Base-by-base conservation (phyloP, 164 flowering plant genomes). In the Akebia trifoliata region DNA sequence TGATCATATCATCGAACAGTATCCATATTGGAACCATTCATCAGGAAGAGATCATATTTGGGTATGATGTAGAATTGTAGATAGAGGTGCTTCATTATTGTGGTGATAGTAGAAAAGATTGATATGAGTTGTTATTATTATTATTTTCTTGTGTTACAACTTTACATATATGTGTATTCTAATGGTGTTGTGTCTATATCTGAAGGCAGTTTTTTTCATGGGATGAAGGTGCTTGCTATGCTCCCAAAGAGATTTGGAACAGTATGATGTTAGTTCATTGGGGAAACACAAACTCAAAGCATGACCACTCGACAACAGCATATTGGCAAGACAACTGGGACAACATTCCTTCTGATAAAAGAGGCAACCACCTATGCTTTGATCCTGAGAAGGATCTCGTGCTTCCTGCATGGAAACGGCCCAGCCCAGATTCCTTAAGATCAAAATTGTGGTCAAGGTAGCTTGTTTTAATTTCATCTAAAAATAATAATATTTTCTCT, bases 151-250 rank as follows among this genome's bases (percentile, higher is more conserved):
- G 29, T 21, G n/a, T n/a, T n/a, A n/a, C n/a, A n/a, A 12, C 34
- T 21, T 29, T 17, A 30, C 20, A 26, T 8, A 2, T 2, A 11
- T 39, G 21, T 38, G 14, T 53, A 29, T 47, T 31, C 78, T 81
- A 64, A 78, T 70, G 42, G 47, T 55, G 54, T 59, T 44, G 30
- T 50, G 42, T 54, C 47, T 54, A 22, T 70, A 54, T 65, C 72
- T 77, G 73, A 75, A 74, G 79, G 85, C 87, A 93, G 99, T 86
- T 66, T 66, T 93, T 93, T 80, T 80, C 96, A 56, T 93, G 99
- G 99, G 99, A 93, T 79, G 99, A 93, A 86, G 96, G 99, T 79
- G 97, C 99, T 72, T 93, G 99, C 77, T 90, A 82, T 79, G 99
- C 99, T 44, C 99, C 99, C 4, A 93, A 93, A 77, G 99, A 93